Evolutionary conservation across 768 basidiomycete genomes (phyloP), one percentile per base, ranked within the genome.

Genomic region (Austroboletus festivus): DNA sequence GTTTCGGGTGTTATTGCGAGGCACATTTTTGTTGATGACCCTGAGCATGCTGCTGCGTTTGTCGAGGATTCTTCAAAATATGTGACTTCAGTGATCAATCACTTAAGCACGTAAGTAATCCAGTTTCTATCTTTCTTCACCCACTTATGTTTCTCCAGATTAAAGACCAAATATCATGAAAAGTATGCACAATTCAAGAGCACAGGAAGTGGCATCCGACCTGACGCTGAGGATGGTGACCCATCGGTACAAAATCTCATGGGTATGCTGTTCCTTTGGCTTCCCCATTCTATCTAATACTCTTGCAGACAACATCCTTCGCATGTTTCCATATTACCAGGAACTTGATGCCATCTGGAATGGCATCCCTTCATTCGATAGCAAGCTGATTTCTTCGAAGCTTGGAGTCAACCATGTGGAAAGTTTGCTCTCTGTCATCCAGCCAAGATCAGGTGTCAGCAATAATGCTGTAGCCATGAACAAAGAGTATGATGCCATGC

Each of bases 311-410:
- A 43, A 56, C 8, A 28, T 56, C 1, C 33, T 45, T 8, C 4
- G 4, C 6, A 2, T 38, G 1, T 56, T 53, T 15, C 55, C 42
- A 2, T 56, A 53, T 10, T 56, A 47, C 2, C 5, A 48, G 13
- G 45, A 47, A 2, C 51, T 56, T 6, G 6, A 56, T 8, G 5
- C 37, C 0, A 47, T 56, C 38, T 56, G 51, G 48, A 20, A 33
- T 22, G 46, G 39, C 1, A 48, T 51, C 11, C 46, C 43, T 0
- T 51, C 39, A 7, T 51, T 51, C 15, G 22, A 51, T 10, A 51
- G 46, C 3, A 5, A 44, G 2, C 42, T 54, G 0, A 9, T 51
- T 22, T 47, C 46, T 7, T 45, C 43, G 13, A 44, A 51, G 4
- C 22, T 31, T n/a, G 24, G n/a, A 1, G 23, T n/a, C 19, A 47